Base-by-base conservation (phyloP, 306 rosid species). In the Sophora flavescens region DNA sequence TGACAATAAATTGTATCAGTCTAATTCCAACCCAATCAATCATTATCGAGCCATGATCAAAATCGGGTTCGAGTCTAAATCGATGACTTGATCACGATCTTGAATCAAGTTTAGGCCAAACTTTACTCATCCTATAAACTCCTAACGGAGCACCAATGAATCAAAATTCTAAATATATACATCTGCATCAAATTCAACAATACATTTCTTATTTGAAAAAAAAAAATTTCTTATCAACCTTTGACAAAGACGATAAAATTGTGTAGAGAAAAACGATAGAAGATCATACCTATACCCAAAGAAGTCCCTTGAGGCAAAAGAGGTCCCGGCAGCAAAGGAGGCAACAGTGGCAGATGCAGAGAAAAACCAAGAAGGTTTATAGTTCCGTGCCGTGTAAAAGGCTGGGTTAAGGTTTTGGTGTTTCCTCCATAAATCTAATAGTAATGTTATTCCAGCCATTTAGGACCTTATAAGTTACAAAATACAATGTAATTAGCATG, bases 381-480 rank as follows among this genome's bases (percentile, higher is more conserved):
- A 78, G 26, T 80, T 47, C 11, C 79, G 80, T 28, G 87, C 18
- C 12, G 86, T 26, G 64, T 17, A 39, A 16, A 82, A 59, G 60
- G 35, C 78, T 42, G 80, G 61, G 30, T 80, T 86, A 38, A 80
- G 65, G 81, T 58, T 75, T 70, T 86, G 89, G 42, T 83, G 89
- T 75, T 84, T 90, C 82, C 76, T 86, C 84, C 91, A 79, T 59
- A 89, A 92, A 92, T 95, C 97, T 84, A 88, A 70, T 16, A 90
- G 68, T 78, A 88, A 35, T 63, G 93, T 83, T 78, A 95, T 72
- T 80, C 97, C 99, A 78, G 84, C 91, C 99, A 95, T 95, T 73
- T 58, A 61, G 28, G 33, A 60, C 81, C 78, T 74, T 64, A 26
- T 63, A 63, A 38, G 16, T 73, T 50, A 54, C 54, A 18, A 8